These are phyloP conservation scores for Cyberlindnera americana DNA, from an alignment of 805 yeast species.

Conservation along the genomic window DNA sequence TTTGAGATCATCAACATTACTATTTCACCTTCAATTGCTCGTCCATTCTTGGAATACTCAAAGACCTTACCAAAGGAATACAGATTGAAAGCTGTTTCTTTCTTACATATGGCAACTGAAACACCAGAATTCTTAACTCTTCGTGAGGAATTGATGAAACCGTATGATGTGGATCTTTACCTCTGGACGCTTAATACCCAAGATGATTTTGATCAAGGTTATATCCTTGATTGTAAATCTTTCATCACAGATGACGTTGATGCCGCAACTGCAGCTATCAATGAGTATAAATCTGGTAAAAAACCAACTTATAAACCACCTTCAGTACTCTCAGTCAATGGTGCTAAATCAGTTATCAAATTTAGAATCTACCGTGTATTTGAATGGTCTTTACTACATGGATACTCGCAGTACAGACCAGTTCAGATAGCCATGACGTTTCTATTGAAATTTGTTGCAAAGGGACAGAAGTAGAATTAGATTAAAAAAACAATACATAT, in stretches of 20 bases:
- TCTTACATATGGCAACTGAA: constrained; percentile 44
- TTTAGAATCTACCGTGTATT: constrained; percentile 19
- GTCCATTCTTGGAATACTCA: constrained; percentile 34
- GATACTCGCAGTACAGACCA: constrained; percentile 9
- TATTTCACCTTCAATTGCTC: constrained; percentile 32
- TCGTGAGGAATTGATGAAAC: constrained; percentile 28
- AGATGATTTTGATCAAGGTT: constrained; percentile 35
- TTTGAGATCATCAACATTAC: constrained; percentile 35
- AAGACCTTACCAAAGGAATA: constrained; percentile 34
- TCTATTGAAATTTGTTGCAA: constrained; percentile 7
- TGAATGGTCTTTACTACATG: constrained; percentile 20
- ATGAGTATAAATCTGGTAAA: constrained; percentile 8
- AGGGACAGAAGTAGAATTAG: constrained; percentile 11
- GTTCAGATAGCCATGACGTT: constrained; percentile 8
- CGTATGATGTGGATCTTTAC: constrained; percentile 35
- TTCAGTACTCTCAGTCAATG: constrained; percentile 7
- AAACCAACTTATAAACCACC: constrained; percentile 5
- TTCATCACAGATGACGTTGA: constrained; percentile 41
- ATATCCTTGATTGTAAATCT: constrained; percentile 34
- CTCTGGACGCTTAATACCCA: constrained; percentile 51
- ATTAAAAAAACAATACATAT: background rate
- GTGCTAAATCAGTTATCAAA: constrained; percentile 2
- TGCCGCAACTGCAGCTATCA: constrained; percentile 14
- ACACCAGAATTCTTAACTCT: constrained; percentile 31
- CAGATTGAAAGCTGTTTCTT: constrained; percentile 56